A percentile compares a stretch with the other conserved stretches of the same genome.
These are phyloP conservation scores for Casuarina glauca DNA, from an alignment of 306 rosid genomes.

Conservation along the genomic window DNA sequence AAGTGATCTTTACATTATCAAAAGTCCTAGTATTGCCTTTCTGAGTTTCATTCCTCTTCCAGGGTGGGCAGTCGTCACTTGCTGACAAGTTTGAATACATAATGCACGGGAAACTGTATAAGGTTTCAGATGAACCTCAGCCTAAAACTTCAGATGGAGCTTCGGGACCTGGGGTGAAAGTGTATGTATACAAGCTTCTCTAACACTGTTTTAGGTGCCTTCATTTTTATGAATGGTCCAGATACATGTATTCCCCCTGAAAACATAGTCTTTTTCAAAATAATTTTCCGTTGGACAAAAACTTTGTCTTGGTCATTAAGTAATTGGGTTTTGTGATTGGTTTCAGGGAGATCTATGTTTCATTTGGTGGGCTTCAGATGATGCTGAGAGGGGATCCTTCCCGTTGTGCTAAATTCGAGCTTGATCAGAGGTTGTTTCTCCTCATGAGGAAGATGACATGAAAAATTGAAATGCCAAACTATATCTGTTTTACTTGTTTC, in stretches of 20 bases:
- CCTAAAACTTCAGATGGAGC: slow-evolving; percentile 29
- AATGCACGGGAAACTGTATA: slow-evolving; percentile 81
- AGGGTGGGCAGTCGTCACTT: slow-evolving; percentile 71
- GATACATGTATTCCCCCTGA: background rate
- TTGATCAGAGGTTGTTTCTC: slow-evolving; percentile 69
- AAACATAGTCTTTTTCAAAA: too few species aligned
- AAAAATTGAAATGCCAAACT: background rate
- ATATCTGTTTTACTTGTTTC: background rate
- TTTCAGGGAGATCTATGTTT: slow-evolving; percentile 69
- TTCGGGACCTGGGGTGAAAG: slow-evolving; percentile 45
- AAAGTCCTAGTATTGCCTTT: slow-evolving; percentile 14
- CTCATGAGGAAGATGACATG: slow-evolving; percentile 61
- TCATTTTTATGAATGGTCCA: background rate
- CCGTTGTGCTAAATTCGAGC: slow-evolving; percentile 52
- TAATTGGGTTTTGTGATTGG: slow-evolving; percentile 12
- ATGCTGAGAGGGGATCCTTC: slow-evolving; percentile 68
- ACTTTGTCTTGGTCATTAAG: too few species aligned
- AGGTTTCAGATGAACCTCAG: slow-evolving; percentile 39
- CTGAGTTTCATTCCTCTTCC: slow-evolving; percentile 32
- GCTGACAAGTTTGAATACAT: slow-evolving; percentile 89
- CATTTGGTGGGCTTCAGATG: slow-evolving; percentile 93
- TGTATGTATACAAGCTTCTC: slow-evolving; percentile 48
- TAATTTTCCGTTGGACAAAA: too few species aligned
- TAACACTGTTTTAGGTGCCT: slow-evolving; percentile 2
- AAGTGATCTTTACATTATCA: background rate